A percentile compares a stretch with the other conserved stretches of the same genome.
Conservation (phyloP, 805 yeast genomes). For the Pichia nakasei region DNA sequence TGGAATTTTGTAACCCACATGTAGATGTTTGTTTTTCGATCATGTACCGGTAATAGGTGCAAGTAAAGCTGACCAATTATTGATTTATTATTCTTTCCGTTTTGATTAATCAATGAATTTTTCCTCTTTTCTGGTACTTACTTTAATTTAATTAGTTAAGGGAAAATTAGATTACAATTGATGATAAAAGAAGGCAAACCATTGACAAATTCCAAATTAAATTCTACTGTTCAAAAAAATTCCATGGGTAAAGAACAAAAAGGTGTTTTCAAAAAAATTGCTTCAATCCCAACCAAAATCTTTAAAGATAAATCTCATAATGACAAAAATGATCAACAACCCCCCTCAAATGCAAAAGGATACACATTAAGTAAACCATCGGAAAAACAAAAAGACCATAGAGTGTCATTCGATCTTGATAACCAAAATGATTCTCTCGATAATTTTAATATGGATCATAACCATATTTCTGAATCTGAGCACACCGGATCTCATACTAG, state of each 20-base stretch:
- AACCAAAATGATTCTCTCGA: not conserved
- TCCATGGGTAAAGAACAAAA: not conserved
- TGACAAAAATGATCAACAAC: not conserved
- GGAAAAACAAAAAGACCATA: not conserved
- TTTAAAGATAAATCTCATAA: not conserved
- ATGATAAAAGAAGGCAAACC: not conserved
- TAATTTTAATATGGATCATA: too few species aligned
- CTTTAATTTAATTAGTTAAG: too few species aligned
- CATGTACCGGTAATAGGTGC: too few species aligned
- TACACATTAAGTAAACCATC: not conserved
- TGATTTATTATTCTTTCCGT: too few species aligned
- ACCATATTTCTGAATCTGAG: not conserved
- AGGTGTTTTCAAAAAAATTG: slow-evolving; percentile 1
- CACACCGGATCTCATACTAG: not conserved
- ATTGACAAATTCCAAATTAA: not conserved
- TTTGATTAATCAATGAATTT: not conserved
- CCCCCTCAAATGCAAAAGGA: not conserved
- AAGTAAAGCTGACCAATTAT: too few species aligned
- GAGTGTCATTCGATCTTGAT: not conserved
- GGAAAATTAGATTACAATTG: not conserved
- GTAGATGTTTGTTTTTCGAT: not conserved
- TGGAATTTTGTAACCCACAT: not conserved
- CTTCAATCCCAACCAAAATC: not conserved
- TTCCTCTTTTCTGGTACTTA: too few species aligned
- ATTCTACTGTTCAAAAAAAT: not conserved